Conservation (phyloP, 1,139 yeast genomes). For the Sugiyamaella neomexicana region DNA sequence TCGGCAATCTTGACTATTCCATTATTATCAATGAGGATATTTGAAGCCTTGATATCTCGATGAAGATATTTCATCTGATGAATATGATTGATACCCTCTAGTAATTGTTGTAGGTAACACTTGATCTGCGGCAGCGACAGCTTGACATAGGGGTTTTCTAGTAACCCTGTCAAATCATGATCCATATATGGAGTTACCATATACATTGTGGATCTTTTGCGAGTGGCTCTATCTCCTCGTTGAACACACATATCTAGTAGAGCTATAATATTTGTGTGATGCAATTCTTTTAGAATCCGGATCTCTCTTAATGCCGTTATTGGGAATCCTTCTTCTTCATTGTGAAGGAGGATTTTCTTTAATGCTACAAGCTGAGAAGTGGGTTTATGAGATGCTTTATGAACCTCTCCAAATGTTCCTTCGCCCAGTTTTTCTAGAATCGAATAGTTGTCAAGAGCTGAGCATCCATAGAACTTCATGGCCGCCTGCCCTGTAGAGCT, state of each 20-base stretch:
- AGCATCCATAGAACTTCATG: slow-evolving; percentile 11
- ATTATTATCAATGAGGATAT: slow-evolving; percentile 70
- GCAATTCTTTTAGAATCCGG: slow-evolving; percentile 69
- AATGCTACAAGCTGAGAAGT: slow-evolving; percentile 70
- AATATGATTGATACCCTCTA: slow-evolving; percentile 77
- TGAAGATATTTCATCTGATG: slow-evolving; percentile 71
- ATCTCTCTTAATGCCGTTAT: slow-evolving; percentile 94
- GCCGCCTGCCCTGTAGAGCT: background rate
- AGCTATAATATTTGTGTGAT: slow-evolving; percentile 71
- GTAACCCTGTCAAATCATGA: slow-evolving; percentile 87
- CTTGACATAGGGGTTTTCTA: slow-evolving; percentile 75
- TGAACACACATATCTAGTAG: slow-evolving; percentile 82
- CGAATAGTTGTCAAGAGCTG: slow-evolving; percentile 14
- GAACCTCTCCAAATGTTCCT: slow-evolving; percentile 86
- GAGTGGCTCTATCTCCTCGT: slow-evolving; percentile 37
- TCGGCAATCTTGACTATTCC: slow-evolving; percentile 89
- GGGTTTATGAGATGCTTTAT: slow-evolving; percentile 60
- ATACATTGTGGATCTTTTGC: slow-evolving; percentile 53
- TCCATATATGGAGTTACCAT: slow-evolving; percentile 95
- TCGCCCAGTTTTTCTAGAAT: slow-evolving; percentile 73
- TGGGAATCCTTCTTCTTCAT: slow-evolving; percentile 90
- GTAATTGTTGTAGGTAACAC: slow-evolving; percentile 75
- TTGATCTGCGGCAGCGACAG: slow-evolving; percentile 71
- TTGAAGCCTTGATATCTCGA: slow-evolving; percentile 94
- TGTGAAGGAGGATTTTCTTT: slow-evolving; percentile 78